Base-by-base conservation (phyloP, 306 rosid genomes). In the Boehmeria nivea region DNA sequence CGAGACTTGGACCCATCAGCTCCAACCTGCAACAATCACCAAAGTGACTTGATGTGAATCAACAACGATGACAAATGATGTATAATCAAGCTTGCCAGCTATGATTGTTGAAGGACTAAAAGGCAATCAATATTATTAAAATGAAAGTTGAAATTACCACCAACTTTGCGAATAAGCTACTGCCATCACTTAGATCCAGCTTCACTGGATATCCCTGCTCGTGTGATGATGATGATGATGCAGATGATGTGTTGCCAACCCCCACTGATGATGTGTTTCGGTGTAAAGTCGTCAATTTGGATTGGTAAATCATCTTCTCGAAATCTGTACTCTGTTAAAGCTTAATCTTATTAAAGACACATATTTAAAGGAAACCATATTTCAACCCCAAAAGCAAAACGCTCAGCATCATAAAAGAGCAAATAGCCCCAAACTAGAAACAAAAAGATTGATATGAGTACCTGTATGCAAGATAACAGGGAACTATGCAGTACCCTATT, bases 1-100 rank as follows among this genome's bases (percentile, higher is more conserved):
- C 57, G 82, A 23, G 98, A 91, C 76, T 75, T 91, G 52, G 91
- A 87, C 43, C 98, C 98, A 75, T 91, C 98, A 16, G 96, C 89
- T 16, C 96, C 98, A 62, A 87, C 98, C 96, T 91, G 77, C 71
- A 64, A 48, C 4, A 57, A 63, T 43, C 60, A 45, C 51, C 38
- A 59, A n/a, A 23, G 24, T 61, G 64, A 48, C 60, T 47, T 57
- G 60, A 65, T 38, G 21, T 39, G 42, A 59, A 64, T 46, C 22
- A 24, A 51, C 50, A 57, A 31, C 11, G 31, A 70, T 56, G 52
- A 61, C 33, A 48, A 53, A 46, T 31, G 39, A 44, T 8, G 24
- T 46, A 8, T 31, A 17, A 64, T 45, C 38, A 52, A 61, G 55
- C 70, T 53, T 43, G 62, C 33, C 66, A 46, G 28, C 27, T 19